Conservation (phyloP, 208 protist species). For the Trichomonas tenax region DNA sequence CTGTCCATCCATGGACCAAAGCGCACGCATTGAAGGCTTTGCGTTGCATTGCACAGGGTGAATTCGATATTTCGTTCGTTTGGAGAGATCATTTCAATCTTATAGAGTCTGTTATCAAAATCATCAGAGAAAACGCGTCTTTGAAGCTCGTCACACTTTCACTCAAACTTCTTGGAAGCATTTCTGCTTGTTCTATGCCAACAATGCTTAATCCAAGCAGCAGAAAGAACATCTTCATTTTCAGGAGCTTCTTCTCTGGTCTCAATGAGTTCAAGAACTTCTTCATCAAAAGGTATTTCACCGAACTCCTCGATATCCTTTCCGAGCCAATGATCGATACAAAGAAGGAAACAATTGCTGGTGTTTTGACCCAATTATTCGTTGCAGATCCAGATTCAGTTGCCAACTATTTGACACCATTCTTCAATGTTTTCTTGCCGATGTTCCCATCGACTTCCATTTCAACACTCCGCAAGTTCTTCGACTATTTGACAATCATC, state of each 20-base stretch:
- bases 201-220: background rate
- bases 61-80: background rate
- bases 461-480: background rate
- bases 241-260: background rate
- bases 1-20: constrained; percentile 1
- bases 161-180: background rate
- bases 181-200: background rate
- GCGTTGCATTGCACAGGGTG: background rate
- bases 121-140: background rate
- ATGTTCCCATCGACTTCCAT: background rate
- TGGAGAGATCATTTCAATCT: background rate
- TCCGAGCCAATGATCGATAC: background rate
- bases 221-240: background rate
- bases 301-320: background rate
- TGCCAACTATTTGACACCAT: background rate
- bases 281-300: background rate
- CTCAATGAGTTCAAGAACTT: background rate
- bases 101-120: background rate
- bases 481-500: background rate
- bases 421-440: background rate
- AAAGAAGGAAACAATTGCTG: background rate
- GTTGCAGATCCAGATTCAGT: background rate
- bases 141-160: background rate
- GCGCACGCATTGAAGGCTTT: background rate
- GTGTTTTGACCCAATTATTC: background rate